Evolutionary conservation across 2,329 filamentous ascomycete species (phyloP), one percentile per base, ranked within the genome.

Genomic region (Penicillium griseofulvum): DNA sequence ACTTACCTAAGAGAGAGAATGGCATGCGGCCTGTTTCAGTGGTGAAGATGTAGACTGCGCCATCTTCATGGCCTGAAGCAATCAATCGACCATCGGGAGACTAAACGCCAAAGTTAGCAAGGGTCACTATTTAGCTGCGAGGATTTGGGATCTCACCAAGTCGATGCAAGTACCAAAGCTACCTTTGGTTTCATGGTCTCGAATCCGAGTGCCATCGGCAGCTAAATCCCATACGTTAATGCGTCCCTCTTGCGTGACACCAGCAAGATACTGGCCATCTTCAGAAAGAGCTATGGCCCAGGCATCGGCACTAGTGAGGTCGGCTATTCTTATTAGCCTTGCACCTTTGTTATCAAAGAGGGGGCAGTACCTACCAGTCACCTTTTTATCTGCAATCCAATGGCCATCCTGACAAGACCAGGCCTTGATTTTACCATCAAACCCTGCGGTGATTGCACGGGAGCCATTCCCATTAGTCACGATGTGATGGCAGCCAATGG

Each of bases 21-120:
- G 90, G 80, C 65, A 99, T 84, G 51, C 90, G 85, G 4, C 90
- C 90, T 0, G 89, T 91, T 64, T 91, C 87, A 67, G 96, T 97
- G 78, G 91, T 92, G 81, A 97, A 99, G 58, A 99, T 86, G 76
- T 97, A 97, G 59, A 97, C 84, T 12, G 86, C 87, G 16, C 94
- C 94, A 67, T 89, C 96, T 71, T 96, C 89, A 74, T 99, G 93
- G 0, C 94, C 94, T 49, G 89, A 95, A 4, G 92, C 93, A 29
- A 92, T 95, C 72, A 91, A 88, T 59, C 84, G 87, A 50, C 92
- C 93, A 72, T 99, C 89, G 19, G 78, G 71, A 56, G 83, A 87
- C 83, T 85, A 33, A 37, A 47, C 12, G 34, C 7, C 47, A 10
- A 26, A 17, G 43, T 61, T 36, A 58, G 39, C 12, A 44, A 2